Percentiles rank a stretch among this genome's conserved stretches.
phyloP scores from a whole-genome alignment of 2,329 filamentous ascomycete species.

The Fusarium miscanthi region DNA sequence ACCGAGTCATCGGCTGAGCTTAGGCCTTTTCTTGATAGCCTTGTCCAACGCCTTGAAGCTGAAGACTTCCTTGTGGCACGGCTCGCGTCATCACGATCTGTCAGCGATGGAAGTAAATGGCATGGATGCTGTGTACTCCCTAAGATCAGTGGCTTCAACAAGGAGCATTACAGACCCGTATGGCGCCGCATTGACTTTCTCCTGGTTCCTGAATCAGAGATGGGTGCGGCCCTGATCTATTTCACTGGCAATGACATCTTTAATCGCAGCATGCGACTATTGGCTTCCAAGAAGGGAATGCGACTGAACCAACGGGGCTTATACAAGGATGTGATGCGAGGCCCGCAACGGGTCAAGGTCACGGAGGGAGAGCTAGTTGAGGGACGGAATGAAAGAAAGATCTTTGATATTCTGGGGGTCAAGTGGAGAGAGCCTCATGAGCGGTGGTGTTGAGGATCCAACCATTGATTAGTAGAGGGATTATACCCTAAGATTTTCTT shows the following conservation, averaged over 20 bases:
- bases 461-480: not conserved
- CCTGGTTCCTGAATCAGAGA: conserved; percentile 80
- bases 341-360: conserved; percentile 66
- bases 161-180: conserved; percentile 52
- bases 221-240: conserved; percentile 90
- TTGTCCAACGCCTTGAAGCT: conserved; percentile 71
- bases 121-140: conserved; percentile 85
- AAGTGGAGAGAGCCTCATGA: conserved; percentile 83
- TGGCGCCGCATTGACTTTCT: conserved; percentile 90
- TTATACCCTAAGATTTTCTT: not conserved
- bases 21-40: conserved; percentile 67
- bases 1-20: conserved; percentile 67
- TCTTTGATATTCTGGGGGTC: conserved; percentile 86
- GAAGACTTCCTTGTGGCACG: conserved; percentile 75
- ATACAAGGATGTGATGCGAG: conserved; percentile 76
- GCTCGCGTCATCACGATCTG: conserved; percentile 67
- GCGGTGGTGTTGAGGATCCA: conserved; percentile 71
- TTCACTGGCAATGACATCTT: conserved; percentile 97
- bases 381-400: conserved; percentile 78
- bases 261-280: conserved; percentile 83
- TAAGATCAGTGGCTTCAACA: conserved; percentile 47
- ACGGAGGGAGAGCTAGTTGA: conserved; percentile 79
- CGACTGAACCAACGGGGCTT: conserved; percentile 85
- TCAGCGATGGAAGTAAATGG: conserved; percentile 79
- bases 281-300: conserved; percentile 86